Evolutionary conservation across 2,329 filamentous ascomycete species (phyloP).

Genomic region (Verticillium zaregamsianum): DNA sequence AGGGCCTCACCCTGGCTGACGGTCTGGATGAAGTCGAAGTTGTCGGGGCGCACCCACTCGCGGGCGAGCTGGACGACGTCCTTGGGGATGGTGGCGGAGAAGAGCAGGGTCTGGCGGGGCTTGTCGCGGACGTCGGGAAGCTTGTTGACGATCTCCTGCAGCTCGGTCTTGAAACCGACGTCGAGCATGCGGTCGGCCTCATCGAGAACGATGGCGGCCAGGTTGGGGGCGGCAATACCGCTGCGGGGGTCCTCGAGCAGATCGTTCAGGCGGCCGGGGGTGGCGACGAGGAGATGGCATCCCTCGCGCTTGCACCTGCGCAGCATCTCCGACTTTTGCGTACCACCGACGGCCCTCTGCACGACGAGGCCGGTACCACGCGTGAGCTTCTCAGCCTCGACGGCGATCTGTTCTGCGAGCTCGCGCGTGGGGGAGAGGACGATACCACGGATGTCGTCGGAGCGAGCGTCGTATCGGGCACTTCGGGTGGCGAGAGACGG

Average conservation of each 20-base stretch:
- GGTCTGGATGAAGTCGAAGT: constrained; percentile 90
- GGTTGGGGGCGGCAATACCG: constrained; percentile 68
- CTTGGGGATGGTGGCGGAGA: constrained; percentile 86
- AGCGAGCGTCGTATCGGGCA: constrained; percentile 29
- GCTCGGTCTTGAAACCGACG: constrained; percentile 72
- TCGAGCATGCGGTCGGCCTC: constrained; percentile 99
- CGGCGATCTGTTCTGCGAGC: constrained; percentile 74
- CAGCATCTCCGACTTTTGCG: constrained; percentile 68
- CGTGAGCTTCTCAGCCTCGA: constrained; percentile 69
- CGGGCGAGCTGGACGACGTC: constrained; percentile 79
- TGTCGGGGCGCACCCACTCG: constrained; percentile 67
- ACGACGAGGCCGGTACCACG: constrained; percentile 61
- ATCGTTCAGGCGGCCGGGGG: constrained; percentile 83
- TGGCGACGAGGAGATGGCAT: constrained; percentile 86
- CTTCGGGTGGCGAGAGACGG: constrained; percentile 51
- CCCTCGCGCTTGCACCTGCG: constrained; percentile 65
- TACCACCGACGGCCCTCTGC: constrained; percentile 86
- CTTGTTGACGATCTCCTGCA: constrained; percentile 53
- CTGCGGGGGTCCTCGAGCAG: constrained; percentile 63
- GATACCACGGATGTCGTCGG: constrained; percentile 62
- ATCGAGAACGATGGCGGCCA: constrained; percentile 91
- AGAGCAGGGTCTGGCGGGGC: constrained; percentile 85
- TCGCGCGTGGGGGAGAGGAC: constrained; percentile 78
- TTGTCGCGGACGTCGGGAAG: constrained; percentile 62
- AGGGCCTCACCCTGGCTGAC: constrained; percentile 75